Conservation (phyloP, 1,284 basidiomycete genomes). For the Tilletia walkeri region DNA sequence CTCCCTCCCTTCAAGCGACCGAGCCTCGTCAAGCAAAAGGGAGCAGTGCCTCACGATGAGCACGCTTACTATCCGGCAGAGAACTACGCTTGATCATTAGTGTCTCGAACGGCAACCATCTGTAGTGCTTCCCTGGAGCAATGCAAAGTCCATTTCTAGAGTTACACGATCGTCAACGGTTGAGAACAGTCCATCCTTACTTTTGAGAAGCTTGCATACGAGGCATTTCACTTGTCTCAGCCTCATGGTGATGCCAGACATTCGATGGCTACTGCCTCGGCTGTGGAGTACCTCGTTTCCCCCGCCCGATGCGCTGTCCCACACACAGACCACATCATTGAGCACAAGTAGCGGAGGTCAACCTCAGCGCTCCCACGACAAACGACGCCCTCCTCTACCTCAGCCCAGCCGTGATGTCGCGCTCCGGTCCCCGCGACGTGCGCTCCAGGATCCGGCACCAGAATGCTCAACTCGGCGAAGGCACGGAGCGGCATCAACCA, state of each 20-base stretch:
- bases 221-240: too few relatives aligned
- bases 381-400: not conserved
- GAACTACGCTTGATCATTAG: slow-evolving; percentile 22
- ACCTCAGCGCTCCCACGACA: not conserved
- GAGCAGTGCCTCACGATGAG: slow-evolving; percentile 50
- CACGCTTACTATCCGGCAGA: slow-evolving; percentile 50
- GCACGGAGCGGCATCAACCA: slow-evolving; percentile 36
- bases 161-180: too few relatives aligned
- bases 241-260: too few relatives aligned
- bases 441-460: slow-evolving; percentile 53
- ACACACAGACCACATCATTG: too few relatives aligned
- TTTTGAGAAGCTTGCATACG: too few relatives aligned
- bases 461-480: slow-evolving; percentile 44
- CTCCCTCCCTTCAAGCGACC: slow-evolving; percentile 50
- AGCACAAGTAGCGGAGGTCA: not conserved
- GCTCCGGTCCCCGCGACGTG: slow-evolving; percentile 28
- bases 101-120: too few relatives aligned
- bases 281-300: too few relatives aligned
- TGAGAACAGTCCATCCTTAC: too few relatives aligned
- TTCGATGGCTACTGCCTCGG: too few relatives aligned
- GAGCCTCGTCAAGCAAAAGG: slow-evolving; percentile 51
- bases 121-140: too few relatives aligned
- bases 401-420: not conserved
- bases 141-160: too few relatives aligned
- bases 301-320: too few relatives aligned